phyloP scores from a whole-genome alignment of 2,329 filamentous ascomycete species.

The Magnaporthiopsis incrustans region DNA sequence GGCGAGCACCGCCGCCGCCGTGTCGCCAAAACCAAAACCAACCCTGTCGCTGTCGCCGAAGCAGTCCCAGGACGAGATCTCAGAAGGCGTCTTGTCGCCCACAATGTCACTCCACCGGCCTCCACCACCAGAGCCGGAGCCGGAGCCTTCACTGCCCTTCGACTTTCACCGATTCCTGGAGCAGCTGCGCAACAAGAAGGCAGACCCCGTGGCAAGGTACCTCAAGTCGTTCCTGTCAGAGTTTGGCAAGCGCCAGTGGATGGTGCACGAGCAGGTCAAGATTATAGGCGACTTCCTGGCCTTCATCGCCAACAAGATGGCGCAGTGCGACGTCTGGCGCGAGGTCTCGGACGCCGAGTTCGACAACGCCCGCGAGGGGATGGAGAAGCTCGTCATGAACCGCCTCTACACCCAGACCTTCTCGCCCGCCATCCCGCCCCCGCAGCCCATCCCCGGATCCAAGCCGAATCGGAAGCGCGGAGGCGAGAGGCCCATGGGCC shows the following conservation, averaged over 20 bases:
- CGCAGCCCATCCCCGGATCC: conserved; percentile 62
- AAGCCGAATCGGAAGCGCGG: conserved; percentile 58
- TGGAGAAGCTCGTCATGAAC: conserved; percentile 99
- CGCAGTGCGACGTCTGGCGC: conserved; percentile 90
- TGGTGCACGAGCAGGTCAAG: conserved; percentile 99
- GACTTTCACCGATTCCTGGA: conserved; percentile 97
- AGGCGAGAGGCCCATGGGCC: conserved; percentile 60
- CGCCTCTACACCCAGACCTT: conserved; percentile 92
- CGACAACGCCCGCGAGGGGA: conserved; percentile 94
- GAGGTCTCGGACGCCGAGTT: conserved; percentile 95
- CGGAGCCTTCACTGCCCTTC: conserved; percentile 81
- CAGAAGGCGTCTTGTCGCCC: conserved; percentile 35
- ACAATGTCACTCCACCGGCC: conserved; percentile 48
- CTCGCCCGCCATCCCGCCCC: conserved; percentile 81
- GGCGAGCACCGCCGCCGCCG: not conserved
- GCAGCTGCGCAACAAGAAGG: conserved; percentile 89
- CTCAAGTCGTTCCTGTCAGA: conserved; percentile 89
- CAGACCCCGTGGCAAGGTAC: conserved; percentile 95
- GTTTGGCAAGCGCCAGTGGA: conserved; percentile 97
- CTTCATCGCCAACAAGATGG: conserved; percentile 99
- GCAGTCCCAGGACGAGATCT: conserved; percentile 24
- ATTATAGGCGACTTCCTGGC: conserved; percentile 94
- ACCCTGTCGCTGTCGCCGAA: conserved; percentile 27
- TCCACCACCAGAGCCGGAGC: conserved; percentile 64
- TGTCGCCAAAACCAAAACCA: conserved; percentile 28